Evolutionary conservation across 495 filamentous ascomycete genomes (phyloP).

Genomic region (Hyphodiscus hymeniophilus): DNA sequence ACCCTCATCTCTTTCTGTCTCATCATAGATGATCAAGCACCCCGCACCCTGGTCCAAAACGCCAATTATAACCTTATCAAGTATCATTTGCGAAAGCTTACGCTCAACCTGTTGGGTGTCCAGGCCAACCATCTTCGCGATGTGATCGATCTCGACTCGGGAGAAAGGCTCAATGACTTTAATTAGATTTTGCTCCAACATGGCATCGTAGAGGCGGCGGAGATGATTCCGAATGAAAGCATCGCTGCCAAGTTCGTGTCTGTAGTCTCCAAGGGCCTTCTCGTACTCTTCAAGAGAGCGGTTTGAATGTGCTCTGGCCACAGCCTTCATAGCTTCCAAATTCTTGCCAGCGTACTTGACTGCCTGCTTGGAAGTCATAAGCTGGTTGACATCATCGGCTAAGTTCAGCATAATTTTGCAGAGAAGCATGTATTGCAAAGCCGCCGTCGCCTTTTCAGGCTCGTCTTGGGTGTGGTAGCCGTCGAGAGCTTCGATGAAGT

Average conservation of each 20-base stretch:
- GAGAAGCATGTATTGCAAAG: slow-evolving; percentile 97
- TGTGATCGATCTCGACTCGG: slow-evolving; percentile 90
- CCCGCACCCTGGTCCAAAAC: slow-evolving; percentile 97
- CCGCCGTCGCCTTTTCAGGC: slow-evolving; percentile 71
- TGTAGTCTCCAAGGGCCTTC: slow-evolving; percentile 77
- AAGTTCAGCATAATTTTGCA: slow-evolving; percentile 99
- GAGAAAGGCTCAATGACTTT: slow-evolving; percentile 99
- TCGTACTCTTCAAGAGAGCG: slow-evolving; percentile 95
- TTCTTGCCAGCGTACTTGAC: slow-evolving; percentile 90
- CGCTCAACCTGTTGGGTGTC: slow-evolving; percentile 95
- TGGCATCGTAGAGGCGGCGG: slow-evolving; percentile 89
- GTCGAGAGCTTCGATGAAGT: slow-evolving; percentile 98
- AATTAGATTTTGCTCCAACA: slow-evolving; percentile 97
- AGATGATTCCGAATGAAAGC: slow-evolving; percentile 93
- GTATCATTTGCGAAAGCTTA: slow-evolving; percentile 97
- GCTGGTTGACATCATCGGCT: slow-evolving; percentile 85
- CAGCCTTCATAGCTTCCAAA: slow-evolving; percentile 97
- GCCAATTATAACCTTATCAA: slow-evolving; percentile 96
- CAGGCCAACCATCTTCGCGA: slow-evolving; percentile 92
- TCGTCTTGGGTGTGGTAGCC: slow-evolving; percentile 93
- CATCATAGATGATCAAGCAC: slow-evolving; percentile 93
- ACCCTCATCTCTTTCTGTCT: slow-evolving; percentile 83
- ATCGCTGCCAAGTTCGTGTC: slow-evolving; percentile 86
- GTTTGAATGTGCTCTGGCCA: slow-evolving; percentile 89
- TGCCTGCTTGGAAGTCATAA: slow-evolving; percentile 91